Percentiles rank a stretch among this genome's conserved stretches.
These are phyloP conservation scores for Sutorius australiensis DNA, from an alignment of 768 basidiomycete genomes.

Conservation along the genomic window DNA sequence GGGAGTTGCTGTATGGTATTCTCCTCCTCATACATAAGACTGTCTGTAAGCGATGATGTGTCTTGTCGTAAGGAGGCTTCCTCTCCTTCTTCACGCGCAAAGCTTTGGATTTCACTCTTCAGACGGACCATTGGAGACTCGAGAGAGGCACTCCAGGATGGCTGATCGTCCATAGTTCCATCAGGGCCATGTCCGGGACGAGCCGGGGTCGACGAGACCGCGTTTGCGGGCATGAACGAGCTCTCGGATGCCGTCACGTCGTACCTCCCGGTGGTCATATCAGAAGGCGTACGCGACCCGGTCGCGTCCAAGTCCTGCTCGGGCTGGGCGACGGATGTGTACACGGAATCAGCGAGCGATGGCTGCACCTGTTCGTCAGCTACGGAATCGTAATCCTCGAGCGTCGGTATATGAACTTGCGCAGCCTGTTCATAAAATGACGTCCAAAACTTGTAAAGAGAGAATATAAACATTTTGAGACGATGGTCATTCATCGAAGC, in stretches of 20 bases:
- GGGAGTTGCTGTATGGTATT: conserved; percentile 24
- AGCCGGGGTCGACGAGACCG: conserved; percentile 78
- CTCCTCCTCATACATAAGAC: conserved; percentile 31
- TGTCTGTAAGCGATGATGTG: conserved; percentile 19
- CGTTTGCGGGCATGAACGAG: conserved; percentile 72
- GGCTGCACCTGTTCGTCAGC: conserved; percentile 47
- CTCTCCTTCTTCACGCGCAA: conserved; percentile 39
- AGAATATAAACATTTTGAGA: not conserved
- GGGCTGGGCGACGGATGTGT: conserved; percentile 6
- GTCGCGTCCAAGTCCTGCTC: conserved; percentile 8
- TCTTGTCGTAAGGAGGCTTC: conserved; percentile 29
- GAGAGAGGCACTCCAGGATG: conserved; percentile 70
- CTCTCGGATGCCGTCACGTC: conserved; percentile 53
- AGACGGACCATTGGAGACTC: conserved; percentile 72
- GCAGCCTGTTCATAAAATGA: conserved; percentile 96
- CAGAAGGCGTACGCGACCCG: conserved; percentile 11
- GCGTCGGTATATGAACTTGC: conserved; percentile 75
- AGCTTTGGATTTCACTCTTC: conserved; percentile 56
- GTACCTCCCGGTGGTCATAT: conserved; percentile 18
- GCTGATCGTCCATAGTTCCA: conserved; percentile 43
- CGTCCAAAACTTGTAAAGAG: conserved; percentile 76
- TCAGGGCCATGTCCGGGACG: conserved; percentile 30
- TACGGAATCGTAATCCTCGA: conserved; percentile 60
- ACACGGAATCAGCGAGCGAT: conserved; percentile 17
- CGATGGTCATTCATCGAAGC: not conserved